Conservation (phyloP, 2,329 filamentous ascomycete species). For the Epichloe elymi region DNA sequence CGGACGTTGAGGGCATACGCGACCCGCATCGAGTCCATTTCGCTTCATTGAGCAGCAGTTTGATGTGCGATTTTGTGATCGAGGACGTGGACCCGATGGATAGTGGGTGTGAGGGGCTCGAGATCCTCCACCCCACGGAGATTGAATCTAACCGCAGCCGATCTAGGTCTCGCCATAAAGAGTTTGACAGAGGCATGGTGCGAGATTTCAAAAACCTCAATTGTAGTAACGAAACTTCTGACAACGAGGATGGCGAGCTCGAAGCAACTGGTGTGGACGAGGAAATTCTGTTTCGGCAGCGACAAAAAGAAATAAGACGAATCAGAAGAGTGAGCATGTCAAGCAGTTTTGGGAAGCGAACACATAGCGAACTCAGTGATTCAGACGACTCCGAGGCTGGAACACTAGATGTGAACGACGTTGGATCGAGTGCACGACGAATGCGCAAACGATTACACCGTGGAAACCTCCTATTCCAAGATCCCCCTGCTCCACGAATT, state of each 20-base stretch:
- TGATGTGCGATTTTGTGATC: conserved; percentile 23
- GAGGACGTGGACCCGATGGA: conserved; percentile 36
- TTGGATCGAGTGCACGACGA: conserved; percentile 34
- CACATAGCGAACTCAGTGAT: conserved; percentile 40
- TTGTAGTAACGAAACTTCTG: conserved; percentile 26
- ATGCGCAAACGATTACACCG: conserved; percentile 33
- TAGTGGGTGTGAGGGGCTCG: conserved; percentile 28
- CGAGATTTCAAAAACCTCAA: conserved; percentile 32
- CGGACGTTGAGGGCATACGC: conserved; percentile 1
- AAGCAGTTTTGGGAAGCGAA: conserved; percentile 42
- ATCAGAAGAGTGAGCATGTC: conserved; percentile 35
- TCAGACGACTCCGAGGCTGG: conserved; percentile 30
- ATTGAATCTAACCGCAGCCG: conserved; percentile 34
- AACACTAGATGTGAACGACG: conserved; percentile 26
- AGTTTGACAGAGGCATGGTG: conserved; percentile 31
- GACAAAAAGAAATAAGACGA: conserved; percentile 30
- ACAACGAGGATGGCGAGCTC: conserved; percentile 21
- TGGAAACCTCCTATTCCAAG: conserved; percentile 34
- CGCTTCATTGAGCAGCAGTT: conserved; percentile 7
- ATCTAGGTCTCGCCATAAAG: conserved; percentile 23
- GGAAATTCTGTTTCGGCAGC: conserved; percentile 26
- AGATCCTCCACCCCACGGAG: conserved; percentile 29
- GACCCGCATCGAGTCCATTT: conserved; percentile 5
- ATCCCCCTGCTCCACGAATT: conserved; percentile 38
- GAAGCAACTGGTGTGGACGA: conserved; percentile 18